Base-by-base conservation (phyloP, 2,329 filamentous ascomycete genomes). In the Davidsoniella eucalypti region DNA sequence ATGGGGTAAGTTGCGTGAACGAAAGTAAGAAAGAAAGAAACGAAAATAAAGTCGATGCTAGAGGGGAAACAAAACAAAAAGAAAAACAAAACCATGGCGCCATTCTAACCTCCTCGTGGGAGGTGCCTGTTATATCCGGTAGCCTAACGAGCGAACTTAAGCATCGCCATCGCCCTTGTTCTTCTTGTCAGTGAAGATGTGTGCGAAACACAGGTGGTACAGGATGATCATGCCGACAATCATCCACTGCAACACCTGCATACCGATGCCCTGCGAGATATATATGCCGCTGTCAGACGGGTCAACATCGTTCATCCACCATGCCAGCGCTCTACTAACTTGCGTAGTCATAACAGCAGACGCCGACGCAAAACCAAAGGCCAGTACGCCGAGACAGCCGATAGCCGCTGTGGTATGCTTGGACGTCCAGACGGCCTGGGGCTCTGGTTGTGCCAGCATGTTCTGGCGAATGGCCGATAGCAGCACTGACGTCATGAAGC, bases 241-340 rank as follows among this genome's bases (percentile, higher is more conserved):
- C 36, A 50, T 39, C 52, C 52, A 53, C 43, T 53, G 52, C 2
- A 53, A 36, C 25, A 53, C 47, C n/a, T 50, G 47, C 48, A 53
- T 50, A 7, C 42, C 21, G 16, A 40, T 36, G 8, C 52, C 52
- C 23, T 47, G 43, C 1, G 44, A 42, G 18, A 53, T 45, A 16
- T 25, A 45, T 4, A 53, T 39, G 9, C 47, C 48, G 18, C 18
- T 39, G 10, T 40, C 12, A 29, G 38, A n/a, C 5, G 47, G 23
- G 21, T 47, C 47, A 37, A 53, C 45, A 18, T 47, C 47, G 25
- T 50, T 53, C 38, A 50, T 44, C 52, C 52, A 53, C 52, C 52
- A 53, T 4, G 43, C 47, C 26, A 53, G 16, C 21, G 52, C 52
- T 33, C 26, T 50, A 21, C 44, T 44, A 17, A 53, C 52, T 44